Evolutionary conservation across 2,329 filamentous ascomycete species (phyloP), one percentile per base, ranked within the genome.

Genomic region (Colletotrichum filicis): DNA sequence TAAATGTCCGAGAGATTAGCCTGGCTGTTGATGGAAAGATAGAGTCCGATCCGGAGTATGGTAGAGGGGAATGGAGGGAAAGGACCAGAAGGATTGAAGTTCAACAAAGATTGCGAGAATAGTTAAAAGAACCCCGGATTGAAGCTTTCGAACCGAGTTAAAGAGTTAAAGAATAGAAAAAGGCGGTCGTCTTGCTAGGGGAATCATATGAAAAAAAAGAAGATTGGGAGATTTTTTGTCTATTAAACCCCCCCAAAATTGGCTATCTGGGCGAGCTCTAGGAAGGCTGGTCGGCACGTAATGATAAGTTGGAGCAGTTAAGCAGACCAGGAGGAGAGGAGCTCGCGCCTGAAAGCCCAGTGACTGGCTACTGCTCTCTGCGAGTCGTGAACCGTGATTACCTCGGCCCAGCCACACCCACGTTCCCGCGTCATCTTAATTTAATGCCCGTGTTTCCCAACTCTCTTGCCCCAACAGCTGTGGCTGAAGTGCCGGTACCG

Each of bases 391-490:
- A 73, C 62, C 68, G 68, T 64, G 71, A 72, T 74, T 74, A 74
- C 71, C 71, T 74, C 71, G 71, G 71, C 68, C 68, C 71, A 72
- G 71, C 71, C 71, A 74, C 68, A 68, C 28, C 30, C 66, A 57
- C 56, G 46, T 53, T 53, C 35, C 53, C 35, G 53, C 53, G 53
- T 66, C 32, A 58, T 26, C 19, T 46, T 26, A 66, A 42, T 42
- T 52, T 12, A 24, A 28, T 56, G 62, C 52, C 24, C 52, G 52
- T 65, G 32, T 16, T 16, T 42, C 37, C 16, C 37, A 42, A 42
- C 37, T 42, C 32, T 42, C 49, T 56, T 35, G 26, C 37, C 60
- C 52, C 52, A 56, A 56, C 32, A 65, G 32, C 52, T 57, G 62
- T 65, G 62, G 62, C 62, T 65, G 52, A 57, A 64, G 22, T 22